Evolutionary conservation across 2,329 filamentous ascomycete species (phyloP), one percentile per base, ranked within the genome.

Genomic region (Hymenoscyphus infarciens): DNA sequence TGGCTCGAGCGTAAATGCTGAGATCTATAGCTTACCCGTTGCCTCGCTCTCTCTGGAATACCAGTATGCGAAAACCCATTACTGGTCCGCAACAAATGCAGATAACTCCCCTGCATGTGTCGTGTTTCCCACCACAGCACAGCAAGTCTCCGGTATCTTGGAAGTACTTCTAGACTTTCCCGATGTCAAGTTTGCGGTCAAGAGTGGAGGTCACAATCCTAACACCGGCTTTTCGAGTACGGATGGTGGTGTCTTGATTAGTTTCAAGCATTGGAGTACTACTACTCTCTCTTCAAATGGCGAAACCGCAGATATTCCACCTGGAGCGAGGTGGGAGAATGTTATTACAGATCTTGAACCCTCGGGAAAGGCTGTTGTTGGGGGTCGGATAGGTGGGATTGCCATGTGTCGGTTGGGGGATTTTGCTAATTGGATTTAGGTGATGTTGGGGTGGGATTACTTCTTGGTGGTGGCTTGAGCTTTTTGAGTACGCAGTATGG

Each of bases 161-260:
- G 69, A 63, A 39, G 57, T 74, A 10, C 67, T 77, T n/a, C 70
- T 73, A 54, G 63, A 69, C 2, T 66, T 65, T 61, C 66, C 71
- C 1, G 67, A 70, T 52, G 75, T 75, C 8, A 52, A 66, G 0
- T 80, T 80, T 69, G 77, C 79, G 5, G 73, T 76, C 29, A 76
- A 77, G 39, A 75, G 76, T 61, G 78, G 78, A 16, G 79, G 78
- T 0, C 79, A 81, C 68, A 75, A 75, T 35, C 70, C 75, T 5
- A 76, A 77, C 66, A 69, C 73, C 0, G 75, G 74, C 4, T 71
- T 75, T 5, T 75, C 77, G 0, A 78, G 71, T 60, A 74, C 72
- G 38, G 65, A 74, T 25, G 75, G 70, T 1, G 74, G 73, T 1
- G 64, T 75, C n/a, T 60, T 74, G 35, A 72, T 79, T 56, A 73